Evolutionary conservation across 139 green algal genomes (phyloP).

Genomic region (Chlamydomonas incerta): DNA sequence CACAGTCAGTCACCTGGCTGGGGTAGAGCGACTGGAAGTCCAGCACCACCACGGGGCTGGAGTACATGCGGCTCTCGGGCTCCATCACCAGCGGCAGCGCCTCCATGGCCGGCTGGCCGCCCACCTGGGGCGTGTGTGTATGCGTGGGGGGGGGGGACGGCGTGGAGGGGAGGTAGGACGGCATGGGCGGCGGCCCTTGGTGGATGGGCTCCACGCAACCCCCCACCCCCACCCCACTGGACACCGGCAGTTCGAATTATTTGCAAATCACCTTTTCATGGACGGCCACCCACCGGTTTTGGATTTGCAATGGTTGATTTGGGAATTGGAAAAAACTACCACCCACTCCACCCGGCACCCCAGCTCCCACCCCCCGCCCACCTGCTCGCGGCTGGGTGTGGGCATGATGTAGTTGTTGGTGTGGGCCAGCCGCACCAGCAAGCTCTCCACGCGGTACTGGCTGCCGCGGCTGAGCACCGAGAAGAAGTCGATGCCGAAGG

Average conservation of each 20-base stretch:
- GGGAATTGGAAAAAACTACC: no score
- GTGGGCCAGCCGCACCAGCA: constrained; percentile 93
- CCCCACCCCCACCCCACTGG: no score
- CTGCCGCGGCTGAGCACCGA: constrained; percentile 80
- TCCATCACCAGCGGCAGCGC: constrained; percentile 97
- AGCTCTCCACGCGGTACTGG: constrained; percentile 97
- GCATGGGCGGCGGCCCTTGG: not conserved
- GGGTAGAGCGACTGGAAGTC: constrained; percentile 99
- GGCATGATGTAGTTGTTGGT: constrained; percentile 94
- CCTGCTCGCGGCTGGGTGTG: constrained; percentile 84
- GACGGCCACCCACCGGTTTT: no score
- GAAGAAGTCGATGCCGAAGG: constrained; percentile 98
- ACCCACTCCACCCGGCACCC: not conserved
- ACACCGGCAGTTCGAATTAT: no score
- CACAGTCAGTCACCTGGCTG: constrained; percentile 49
- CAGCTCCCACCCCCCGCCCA: constrained; percentile 8
- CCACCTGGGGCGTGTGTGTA: constrained; percentile 69
- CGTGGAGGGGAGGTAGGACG: not conserved
- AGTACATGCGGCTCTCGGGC: constrained; percentile 89
- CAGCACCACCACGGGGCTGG: constrained; percentile 90
- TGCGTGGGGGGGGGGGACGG: not conserved
- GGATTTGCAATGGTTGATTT: no score
- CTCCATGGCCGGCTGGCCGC: constrained; percentile 93
- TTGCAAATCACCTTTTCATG: no score
- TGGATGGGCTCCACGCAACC: no score